Percentiles rank a stretch among this genome's conserved stretches.
These are phyloP conservation scores for Schwanniomyces polymorphus DNA, from an alignment of 805 yeast species.

Conservation along the genomic window DNA sequence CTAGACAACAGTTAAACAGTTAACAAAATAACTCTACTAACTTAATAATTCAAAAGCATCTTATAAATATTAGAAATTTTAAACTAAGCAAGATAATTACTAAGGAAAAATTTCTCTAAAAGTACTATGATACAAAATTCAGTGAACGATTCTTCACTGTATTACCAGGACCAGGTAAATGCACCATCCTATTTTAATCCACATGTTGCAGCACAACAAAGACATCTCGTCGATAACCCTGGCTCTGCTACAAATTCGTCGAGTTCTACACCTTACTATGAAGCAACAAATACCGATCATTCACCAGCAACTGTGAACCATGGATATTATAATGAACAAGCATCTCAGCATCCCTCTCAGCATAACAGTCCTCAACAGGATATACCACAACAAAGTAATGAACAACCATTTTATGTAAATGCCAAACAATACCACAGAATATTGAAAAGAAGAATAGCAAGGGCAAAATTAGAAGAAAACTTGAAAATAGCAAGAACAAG, in stretches of 20 bases:
- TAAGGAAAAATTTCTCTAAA: not conserved
- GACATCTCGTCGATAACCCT: slow-evolving; percentile 5
- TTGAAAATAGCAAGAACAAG: slow-evolving; percentile 86
- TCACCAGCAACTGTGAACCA: slow-evolving; percentile 11
- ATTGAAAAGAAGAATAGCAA: slow-evolving; percentile 85
- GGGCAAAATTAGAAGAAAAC: slow-evolving; percentile 89
- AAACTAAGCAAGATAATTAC: not conserved
- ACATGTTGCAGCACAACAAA: slow-evolving; percentile 5
- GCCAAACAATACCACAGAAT: slow-evolving; percentile 98
- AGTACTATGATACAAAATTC: slow-evolving; percentile 32
- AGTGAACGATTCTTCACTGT: slow-evolving; percentile 19
- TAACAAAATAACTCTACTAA: not conserved
- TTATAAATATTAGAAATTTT: not conserved
- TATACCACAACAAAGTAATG: slow-evolving; percentile 32
- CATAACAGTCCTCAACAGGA: slow-evolving; percentile 8
- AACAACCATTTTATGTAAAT: slow-evolving; percentile 95
- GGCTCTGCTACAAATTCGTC: slow-evolving; percentile 7
- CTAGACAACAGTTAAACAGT: not conserved
- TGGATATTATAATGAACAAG: slow-evolving; percentile 9
- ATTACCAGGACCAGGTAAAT: slow-evolving; percentile 21
- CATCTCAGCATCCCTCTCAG: slow-evolving; percentile 8
- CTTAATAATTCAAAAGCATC: too few species aligned
- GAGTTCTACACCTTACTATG: slow-evolving; percentile 22
- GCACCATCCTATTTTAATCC: slow-evolving; percentile 13
- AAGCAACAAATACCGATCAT: slow-evolving; percentile 8